Percentiles rank a stretch among this genome's conserved stretches.
Conservation (phyloP, 129 eudicot species). For the Sambucus nigra region DNA sequence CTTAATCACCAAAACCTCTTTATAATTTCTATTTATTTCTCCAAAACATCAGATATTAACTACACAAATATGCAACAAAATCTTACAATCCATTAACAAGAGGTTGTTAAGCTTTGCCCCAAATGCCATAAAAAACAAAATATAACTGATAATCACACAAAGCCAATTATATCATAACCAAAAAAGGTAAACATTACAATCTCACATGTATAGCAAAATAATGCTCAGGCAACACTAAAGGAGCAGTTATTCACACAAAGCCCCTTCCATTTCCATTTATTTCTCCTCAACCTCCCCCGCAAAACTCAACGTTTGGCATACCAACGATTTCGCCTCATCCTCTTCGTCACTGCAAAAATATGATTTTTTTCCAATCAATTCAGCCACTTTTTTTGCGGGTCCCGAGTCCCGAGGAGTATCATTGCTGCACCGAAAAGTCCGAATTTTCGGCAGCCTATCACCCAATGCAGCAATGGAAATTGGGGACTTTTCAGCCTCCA, state of each 20-base stretch:
- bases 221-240: too few relatives aligned
- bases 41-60: not conserved
- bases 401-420: conserved; percentile 79
- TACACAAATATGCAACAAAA: too few relatives aligned
- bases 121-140: too few relatives aligned
- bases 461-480: conserved; percentile 11
- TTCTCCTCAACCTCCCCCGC: conserved; percentile 25
- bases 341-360: conserved; percentile 36
- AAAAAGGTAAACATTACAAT: too few relatives aligned
- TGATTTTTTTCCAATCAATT: conserved; percentile 63
- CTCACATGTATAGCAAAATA: too few relatives aligned
- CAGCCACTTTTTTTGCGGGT: conserved; percentile 71
- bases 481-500: conserved; percentile 26
- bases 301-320: conserved; percentile 57
- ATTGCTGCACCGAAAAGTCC: conserved; percentile 29
- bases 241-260: too few relatives aligned
- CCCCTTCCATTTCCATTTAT: too few relatives aligned
- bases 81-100: too few relatives aligned
- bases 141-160: too few relatives aligned
- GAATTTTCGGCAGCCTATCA: conserved; percentile 41
- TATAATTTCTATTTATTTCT: not conserved
- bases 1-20: too few relatives aligned
- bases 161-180: too few relatives aligned
- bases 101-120: too few relatives aligned
- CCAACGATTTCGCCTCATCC: conserved; percentile 30